Percentiles rank a stretch among this genome's conserved stretches.
Conservation (phyloP, 352 stramenopile species). For the Pythium plurisporium region DNA sequence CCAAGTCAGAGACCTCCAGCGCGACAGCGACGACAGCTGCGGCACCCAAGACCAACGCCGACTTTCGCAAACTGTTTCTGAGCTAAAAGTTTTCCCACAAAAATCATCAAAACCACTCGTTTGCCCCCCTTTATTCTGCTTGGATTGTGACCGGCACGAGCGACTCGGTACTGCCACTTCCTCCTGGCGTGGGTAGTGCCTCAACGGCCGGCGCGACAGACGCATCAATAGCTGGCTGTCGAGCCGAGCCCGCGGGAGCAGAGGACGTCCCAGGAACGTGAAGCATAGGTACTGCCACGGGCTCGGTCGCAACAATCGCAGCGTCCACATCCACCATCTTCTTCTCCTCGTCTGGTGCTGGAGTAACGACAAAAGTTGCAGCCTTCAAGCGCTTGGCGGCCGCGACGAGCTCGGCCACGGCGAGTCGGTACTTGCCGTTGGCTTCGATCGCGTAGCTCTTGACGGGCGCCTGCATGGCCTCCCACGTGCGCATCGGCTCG, state of each 20-base stretch:
- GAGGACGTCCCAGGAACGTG: not conserved
- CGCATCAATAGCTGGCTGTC: not conserved
- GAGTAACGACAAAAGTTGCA: not conserved
- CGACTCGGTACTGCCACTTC: not conserved
- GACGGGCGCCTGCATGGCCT: constrained; percentile 59
- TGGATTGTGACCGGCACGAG: constrained; percentile 2
- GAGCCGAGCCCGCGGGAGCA: too few relatives aligned
- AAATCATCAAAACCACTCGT: not conserved
- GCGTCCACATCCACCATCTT: not conserved
- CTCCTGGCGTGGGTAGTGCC: not conserved
- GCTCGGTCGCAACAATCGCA: constrained; percentile 6
- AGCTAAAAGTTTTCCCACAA: constrained; percentile 11
- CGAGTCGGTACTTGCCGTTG: constrained; percentile 61
- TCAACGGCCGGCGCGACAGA: not conserved
- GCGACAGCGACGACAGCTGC: constrained; percentile 4
- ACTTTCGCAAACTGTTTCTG: constrained; percentile 65
- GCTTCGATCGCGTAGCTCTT: constrained; percentile 72
- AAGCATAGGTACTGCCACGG: not conserved
- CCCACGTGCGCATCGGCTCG: constrained; percentile 67
- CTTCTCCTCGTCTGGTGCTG: not conserved
- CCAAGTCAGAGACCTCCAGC: not conserved
- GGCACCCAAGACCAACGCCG: constrained; percentile 57
- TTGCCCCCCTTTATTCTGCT: constrained; percentile 12
- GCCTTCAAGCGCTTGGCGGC: constrained; percentile 14
- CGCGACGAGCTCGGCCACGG: constrained; percentile 38